Evolutionary conservation across 2,329 filamentous ascomycete genomes (phyloP).

Genomic region (Pestalotiopsis sp.): DNA sequence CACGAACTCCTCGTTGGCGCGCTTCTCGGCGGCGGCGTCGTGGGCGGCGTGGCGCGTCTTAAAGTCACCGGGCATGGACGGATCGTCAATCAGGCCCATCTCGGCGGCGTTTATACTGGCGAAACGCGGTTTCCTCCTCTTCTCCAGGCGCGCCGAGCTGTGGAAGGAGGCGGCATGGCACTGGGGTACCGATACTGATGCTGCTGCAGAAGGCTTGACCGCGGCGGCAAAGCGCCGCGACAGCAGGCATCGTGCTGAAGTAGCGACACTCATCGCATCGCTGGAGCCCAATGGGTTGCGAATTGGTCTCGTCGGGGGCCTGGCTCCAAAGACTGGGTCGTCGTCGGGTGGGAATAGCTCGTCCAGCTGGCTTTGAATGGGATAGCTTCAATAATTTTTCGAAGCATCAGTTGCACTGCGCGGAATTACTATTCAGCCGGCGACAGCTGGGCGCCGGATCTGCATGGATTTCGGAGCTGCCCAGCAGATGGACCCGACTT

Average conservation of each 20-base stretch:
- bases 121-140: constrained; percentile 52
- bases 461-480: background rate
- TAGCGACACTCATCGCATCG: constrained; percentile 57
- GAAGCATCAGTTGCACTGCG: background rate
- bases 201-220: constrained; percentile 19
- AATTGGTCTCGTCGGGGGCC: constrained; percentile 21
- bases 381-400: constrained; percentile 15
- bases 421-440: constrained; percentile 13
- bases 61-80: background rate
- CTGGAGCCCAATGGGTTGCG: constrained; percentile 17
- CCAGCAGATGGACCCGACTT: background rate
- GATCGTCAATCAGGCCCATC: constrained; percentile 45
- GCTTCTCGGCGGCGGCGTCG: constrained; percentile 44
- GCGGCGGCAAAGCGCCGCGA: constrained; percentile 49
- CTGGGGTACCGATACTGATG: constrained; percentile 27
- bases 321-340: constrained; percentile 3
- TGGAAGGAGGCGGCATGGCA: constrained; percentile 49
- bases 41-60: background rate
- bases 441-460: background rate
- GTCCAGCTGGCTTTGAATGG: constrained; percentile 19
- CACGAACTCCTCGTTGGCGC: constrained; percentile 53
- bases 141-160: constrained; percentile 49
- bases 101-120: constrained; percentile 54
- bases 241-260: constrained; percentile 55
- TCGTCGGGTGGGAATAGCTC: constrained; percentile 11